Percentiles rank a stretch among this genome's conserved stretches.
These are phyloP conservation scores for Neobulgaria alba DNA, from an alignment of 2,329 filamentous ascomycete species.

Conservation along the genomic window DNA sequence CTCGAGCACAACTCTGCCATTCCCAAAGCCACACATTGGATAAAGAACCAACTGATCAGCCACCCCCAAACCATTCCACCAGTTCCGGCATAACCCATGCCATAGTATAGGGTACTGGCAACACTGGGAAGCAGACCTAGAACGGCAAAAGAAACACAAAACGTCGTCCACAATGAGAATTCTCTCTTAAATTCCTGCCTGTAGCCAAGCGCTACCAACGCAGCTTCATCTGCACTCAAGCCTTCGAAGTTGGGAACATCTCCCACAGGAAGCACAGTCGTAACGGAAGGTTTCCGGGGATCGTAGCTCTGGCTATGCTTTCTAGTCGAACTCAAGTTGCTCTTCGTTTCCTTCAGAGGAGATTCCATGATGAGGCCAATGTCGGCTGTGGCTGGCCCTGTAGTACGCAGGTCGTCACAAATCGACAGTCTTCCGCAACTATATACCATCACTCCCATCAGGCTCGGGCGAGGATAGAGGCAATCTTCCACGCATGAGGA, in stretches of 20 bases:
- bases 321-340: constrained; percentile 4
- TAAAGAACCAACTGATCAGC: constrained; percentile 64
- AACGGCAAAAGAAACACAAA: constrained; percentile 67
- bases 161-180: constrained; percentile 66
- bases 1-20: constrained; percentile 66
- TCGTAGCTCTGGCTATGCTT: constrained; percentile 5
- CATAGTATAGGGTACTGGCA: constrained; percentile 63
- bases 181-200: constrained; percentile 50
- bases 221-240: constrained; percentile 48
- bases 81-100: constrained; percentile 50
- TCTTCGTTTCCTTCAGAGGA: constrained; percentile 8
- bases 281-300: constrained; percentile 32
- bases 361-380: constrained; percentile 9
- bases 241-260: constrained; percentile 39
- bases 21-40: constrained; percentile 59
- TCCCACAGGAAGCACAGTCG: constrained; percentile 40
- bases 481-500: constrained; percentile 12
- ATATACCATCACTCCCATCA: not conserved
- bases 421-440: not conserved
- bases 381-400: not conserved
- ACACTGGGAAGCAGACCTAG: constrained; percentile 64
- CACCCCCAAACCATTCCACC: constrained; percentile 69
- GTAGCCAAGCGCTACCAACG: constrained; percentile 51
- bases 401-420: not conserved
- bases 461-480: not conserved